Evolutionary conservation across 345 rosid genomes (phyloP), one percentile per base, ranked within the genome.

Genomic region (Brassica cretica): DNA sequence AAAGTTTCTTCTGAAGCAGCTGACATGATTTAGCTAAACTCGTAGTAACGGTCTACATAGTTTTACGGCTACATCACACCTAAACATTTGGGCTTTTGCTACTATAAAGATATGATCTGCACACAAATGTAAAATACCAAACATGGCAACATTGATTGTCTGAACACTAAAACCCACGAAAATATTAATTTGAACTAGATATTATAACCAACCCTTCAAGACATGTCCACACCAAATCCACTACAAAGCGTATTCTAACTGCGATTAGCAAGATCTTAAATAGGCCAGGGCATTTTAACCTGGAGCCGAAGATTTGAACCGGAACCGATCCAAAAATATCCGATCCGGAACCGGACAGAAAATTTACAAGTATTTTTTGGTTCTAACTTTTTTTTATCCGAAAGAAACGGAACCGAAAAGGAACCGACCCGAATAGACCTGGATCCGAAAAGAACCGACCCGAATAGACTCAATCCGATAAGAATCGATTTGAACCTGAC

Each of bases 1-100:
- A 88, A 86, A 74, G 83, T 81, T 63, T 64, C 78, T 18, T 64
- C 72, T 64, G 63, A n/a, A 2, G 72, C 61, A 15, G 61, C 15
- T 27, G 59, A 39, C 59, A 66, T 10, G 39, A 66, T 24, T 56
- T 75, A 75, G 58, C 65, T 33, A 14, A 5, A 6, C 8, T 24
- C 32, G 37, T 33, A n/a, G 19, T n/a, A 15, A 69, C 4, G 27
- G 53, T 19, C 33, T 60, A n/a, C 16, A 44, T 37, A 66, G 32
- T 35, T 33, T 67, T 35, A 58, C 5, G 5, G 33, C 44, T 73
- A 64, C 44, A 19, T 73, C 33, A 51, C 58, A 51, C 7, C 63
- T 0, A 32, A 64, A 30, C 10, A 49, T 30, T 53, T 63, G 62
- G 70, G 49, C 2, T 35, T 25, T 62, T 44, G 69, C 62, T 64